Evolutionary conservation across 1,139 yeast species (phyloP).

Genomic region (Candida labiduridarum): DNA sequence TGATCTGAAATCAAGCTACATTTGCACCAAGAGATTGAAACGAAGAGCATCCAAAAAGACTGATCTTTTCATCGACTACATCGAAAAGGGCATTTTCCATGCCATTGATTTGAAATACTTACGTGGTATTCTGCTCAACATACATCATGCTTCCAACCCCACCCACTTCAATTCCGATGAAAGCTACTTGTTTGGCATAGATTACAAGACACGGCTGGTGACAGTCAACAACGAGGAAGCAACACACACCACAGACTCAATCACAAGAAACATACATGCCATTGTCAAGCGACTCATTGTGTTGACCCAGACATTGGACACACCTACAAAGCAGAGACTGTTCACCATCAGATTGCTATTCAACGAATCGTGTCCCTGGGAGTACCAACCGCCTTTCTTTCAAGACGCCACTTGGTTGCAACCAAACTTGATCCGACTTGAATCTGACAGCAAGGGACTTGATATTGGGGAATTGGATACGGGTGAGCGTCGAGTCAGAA

Average conservation of each 20-base stretch:
- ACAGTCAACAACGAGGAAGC: slow-evolving; percentile 7
- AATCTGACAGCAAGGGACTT: background rate
- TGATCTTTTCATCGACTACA: slow-evolving; percentile 45
- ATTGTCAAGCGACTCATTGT: slow-evolving; percentile 51
- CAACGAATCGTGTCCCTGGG: slow-evolving; percentile 46
- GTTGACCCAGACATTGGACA: slow-evolving; percentile 53
- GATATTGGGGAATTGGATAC: slow-evolving; percentile 16
- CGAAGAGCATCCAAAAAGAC: slow-evolving; percentile 36
- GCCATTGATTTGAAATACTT: slow-evolving; percentile 44
- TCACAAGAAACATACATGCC: slow-evolving; percentile 28
- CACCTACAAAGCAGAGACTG: slow-evolving; percentile 47
- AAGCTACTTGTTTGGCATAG: slow-evolving; percentile 50
- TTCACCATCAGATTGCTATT: slow-evolving; percentile 50
- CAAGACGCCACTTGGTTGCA: slow-evolving; percentile 35
- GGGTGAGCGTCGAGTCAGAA: slow-evolving; percentile 9
- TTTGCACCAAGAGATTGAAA: slow-evolving; percentile 47
- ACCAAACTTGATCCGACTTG: slow-evolving; percentile 20
- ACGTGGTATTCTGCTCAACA: slow-evolving; percentile 45
- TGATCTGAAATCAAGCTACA: slow-evolving; percentile 23
- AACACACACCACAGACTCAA: slow-evolving; percentile 18
- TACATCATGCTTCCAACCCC: slow-evolving; percentile 38
- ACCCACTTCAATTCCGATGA: slow-evolving; percentile 43
- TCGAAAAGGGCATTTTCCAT: slow-evolving; percentile 51
- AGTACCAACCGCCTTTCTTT: slow-evolving; percentile 52
- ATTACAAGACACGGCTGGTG: slow-evolving; percentile 27